Evolutionary conservation across 768 basidiomycete genomes (phyloP).

Genomic region (Mycena venus): DNA sequence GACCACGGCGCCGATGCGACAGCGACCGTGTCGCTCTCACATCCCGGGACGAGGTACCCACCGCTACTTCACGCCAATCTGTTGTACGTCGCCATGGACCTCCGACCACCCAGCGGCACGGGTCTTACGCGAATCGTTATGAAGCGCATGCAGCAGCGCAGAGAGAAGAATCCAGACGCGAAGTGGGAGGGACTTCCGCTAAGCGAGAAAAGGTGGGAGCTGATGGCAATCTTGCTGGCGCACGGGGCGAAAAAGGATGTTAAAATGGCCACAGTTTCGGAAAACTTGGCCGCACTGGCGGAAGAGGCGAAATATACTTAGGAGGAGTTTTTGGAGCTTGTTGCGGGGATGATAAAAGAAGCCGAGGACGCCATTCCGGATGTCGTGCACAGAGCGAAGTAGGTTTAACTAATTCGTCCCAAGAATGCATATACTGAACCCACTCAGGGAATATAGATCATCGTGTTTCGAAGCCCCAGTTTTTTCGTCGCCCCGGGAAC

Average conservation of each 20-base stretch:
- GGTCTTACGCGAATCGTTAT: no score
- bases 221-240: constrained; percentile 6
- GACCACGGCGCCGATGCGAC: constrained; percentile 3
- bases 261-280: constrained; percentile 36
- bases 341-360: constrained; percentile 2
- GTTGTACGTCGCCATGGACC: background rate
- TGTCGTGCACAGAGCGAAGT: no score
- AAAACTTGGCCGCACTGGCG: constrained; percentile 45
- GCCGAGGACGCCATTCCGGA: constrained; percentile 10
- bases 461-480: no score
- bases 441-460: no score
- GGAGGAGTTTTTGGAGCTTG: constrained; percentile 2
- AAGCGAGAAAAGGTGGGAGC: background rate
- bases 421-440: no score
- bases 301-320: constrained; percentile 40
- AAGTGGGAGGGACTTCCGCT: constrained; percentile 13
- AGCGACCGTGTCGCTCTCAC: background rate
- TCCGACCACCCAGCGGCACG: no score
- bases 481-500: no score
- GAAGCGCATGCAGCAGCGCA: no score
- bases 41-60: background rate
- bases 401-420: no score
- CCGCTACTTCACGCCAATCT: background rate
- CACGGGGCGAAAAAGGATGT: constrained; percentile 4
- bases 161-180: background rate